These are phyloP conservation scores for Talaromyces thailandensis DNA, from an alignment of 495 filamentous ascomycete genomes.

Conservation along the genomic window DNA sequence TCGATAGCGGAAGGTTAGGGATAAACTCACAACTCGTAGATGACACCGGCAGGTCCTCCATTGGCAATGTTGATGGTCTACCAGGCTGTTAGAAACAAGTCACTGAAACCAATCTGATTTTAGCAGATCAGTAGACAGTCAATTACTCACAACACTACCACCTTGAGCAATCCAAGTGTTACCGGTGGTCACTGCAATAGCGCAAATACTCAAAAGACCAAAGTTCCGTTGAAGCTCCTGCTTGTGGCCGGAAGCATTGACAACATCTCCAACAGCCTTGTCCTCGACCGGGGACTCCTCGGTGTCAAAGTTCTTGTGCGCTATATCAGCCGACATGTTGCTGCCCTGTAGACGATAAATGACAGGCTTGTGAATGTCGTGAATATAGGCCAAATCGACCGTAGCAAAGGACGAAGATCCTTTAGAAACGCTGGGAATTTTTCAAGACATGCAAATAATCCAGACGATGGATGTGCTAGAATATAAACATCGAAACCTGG, in stretches of 20 bases:
- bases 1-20: neutral
- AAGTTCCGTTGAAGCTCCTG: conserved; percentile 56
- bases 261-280: neutral
- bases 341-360: neutral
- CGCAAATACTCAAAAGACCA: conserved; percentile 47
- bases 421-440: neutral
- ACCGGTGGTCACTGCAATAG: conserved; percentile 45
- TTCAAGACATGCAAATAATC: neutral
- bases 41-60: conserved; percentile 39
- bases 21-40: conserved; percentile 43
- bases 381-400: neutral
- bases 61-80: conserved; percentile 19
- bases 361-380: neutral
- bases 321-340: neutral
- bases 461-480: neutral
- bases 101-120: neutral
- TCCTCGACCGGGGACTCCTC: neutral
- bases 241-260: conserved; percentile 49
- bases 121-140: neutral
- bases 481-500: neutral
- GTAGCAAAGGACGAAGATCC: neutral
- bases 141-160: conserved; percentile 34
- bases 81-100: neutral
- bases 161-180: conserved; percentile 54
- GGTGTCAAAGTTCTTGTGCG: neutral